Evolutionary conservation across 2,329 filamentous ascomycete species (phyloP), one percentile per base, ranked within the genome.

Genomic region (Colletotrichum shisoi): DNA sequence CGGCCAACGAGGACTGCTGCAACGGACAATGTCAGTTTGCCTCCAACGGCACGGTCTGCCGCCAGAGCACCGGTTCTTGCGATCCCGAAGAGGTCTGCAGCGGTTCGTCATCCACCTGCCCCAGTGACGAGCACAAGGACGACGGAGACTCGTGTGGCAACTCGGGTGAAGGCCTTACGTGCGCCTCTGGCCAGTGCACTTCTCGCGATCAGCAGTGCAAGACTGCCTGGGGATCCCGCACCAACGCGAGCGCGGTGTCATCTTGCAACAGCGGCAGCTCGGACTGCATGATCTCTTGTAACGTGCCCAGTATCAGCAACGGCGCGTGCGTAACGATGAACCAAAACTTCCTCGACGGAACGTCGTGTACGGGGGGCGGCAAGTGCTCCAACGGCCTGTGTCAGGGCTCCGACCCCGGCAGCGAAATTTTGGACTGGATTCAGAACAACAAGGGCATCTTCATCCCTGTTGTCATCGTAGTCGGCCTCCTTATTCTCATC

Each of bases 321-420:
- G 85, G 86, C 65, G 83, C 85, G 8, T 97, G 93, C 78, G 89
- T 91, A 68, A 85, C 85, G 24, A 86, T 96, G 80, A 89, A 92
- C 76, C 93, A 97, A 76, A 95, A 96, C 79, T 98, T 96, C 79
- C 82, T 98, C 37, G 95, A 99, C 75, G 95, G 95, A 19, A 98
- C 95, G 1, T 81, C 86, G 1, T 99, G 95, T 76, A 85, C 88
- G 59, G 91, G 90, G 19, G 92, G 92, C 62, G 95, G 95, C 7
- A 84, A 82, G 63, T 99, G 95, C 78, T 76, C 77, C 58, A 94
- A 94, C 72, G 95, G 95, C 49, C 80, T 83, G 71, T 99, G 95
- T 79, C 78, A 85, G 72, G 94, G 92, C 69, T 82, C 87, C 42
- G 89, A 86, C 34, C 84, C 91, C 2, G 83, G 84, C 72, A 89